A percentile compares a stretch with the other conserved stretches of the same genome.
phyloP scores from a whole-genome alignment of 768 basidiomycete genomes.

The Lactarius indigo region DNA sequence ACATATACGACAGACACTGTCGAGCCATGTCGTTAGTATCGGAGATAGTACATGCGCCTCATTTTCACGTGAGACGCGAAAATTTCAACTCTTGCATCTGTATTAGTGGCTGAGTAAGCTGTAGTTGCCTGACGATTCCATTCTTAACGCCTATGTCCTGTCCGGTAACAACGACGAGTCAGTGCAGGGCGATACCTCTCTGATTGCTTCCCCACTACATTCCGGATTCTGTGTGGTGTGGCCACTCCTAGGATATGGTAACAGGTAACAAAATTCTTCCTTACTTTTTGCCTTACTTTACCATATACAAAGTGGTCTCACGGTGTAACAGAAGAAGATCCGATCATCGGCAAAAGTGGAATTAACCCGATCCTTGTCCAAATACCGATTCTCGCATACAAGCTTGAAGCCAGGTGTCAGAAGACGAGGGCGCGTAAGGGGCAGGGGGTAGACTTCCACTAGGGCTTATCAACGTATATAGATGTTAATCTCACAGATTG shows the following conservation, averaged over 20 bases:
- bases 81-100: no score
- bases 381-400: neutral
- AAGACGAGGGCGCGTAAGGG: constrained; percentile 42
- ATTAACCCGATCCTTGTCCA: constrained; percentile 12
- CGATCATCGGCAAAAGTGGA: neutral
- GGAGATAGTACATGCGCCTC: constrained; percentile 31
- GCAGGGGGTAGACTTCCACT: constrained; percentile 46
- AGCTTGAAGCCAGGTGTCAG: constrained; percentile 28
- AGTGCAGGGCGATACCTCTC: constrained; percentile 45
- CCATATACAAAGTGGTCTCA: constrained; percentile 16
- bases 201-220: constrained; percentile 28
- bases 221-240: constrained; percentile 34
- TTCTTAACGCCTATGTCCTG: constrained; percentile 66
- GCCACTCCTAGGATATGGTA: constrained; percentile 30
- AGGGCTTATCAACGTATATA: constrained; percentile 55
- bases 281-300: no score
- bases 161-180: constrained; percentile 39
- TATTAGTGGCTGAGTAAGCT: no score
- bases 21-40: constrained; percentile 38
- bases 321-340: neutral
- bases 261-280: no score
- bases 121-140: constrained; percentile 59
- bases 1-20: constrained; percentile 57
- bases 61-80: neutral
- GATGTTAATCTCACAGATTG: neutral